These are phyloP conservation scores for Myochromella boudieri DNA, from an alignment of 768 basidiomycete genomes.

Conservation along the genomic window DNA sequence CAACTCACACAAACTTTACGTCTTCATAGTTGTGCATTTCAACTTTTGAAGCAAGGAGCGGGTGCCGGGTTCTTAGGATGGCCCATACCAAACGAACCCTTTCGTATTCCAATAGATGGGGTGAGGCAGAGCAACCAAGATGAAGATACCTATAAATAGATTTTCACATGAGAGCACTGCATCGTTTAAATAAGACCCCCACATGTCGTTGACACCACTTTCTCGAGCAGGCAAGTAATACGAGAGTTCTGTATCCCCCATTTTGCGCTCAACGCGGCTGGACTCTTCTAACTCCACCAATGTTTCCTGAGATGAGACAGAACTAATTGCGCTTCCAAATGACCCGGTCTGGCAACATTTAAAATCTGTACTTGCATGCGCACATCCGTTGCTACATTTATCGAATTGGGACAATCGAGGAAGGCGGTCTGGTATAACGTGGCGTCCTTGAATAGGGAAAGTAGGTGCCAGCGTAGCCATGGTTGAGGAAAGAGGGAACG, in stretches of 20 bases:
- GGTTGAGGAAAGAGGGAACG: background rate
- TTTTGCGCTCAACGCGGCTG: constrained; percentile 42
- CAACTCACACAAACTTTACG: constrained; percentile 63
- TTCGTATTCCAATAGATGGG: constrained; percentile 36
- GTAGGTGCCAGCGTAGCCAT: background rate
- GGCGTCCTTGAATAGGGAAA: background rate
- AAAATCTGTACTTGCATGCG: constrained; percentile 7
- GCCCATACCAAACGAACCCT: constrained; percentile 69
- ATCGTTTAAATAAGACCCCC: constrained; percentile 18
- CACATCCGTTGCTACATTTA: constrained; percentile 5
- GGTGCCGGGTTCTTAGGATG: constrained; percentile 67
- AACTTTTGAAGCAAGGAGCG: constrained; percentile 64
- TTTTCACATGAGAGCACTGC: background rate
- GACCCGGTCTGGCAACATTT: constrained; percentile 1
- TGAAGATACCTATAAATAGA: constrained; percentile 68
- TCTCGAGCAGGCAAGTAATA: constrained; percentile 82
- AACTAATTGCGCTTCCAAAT: background rate
- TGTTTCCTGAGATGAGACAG: constrained; percentile 19
- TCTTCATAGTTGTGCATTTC: constrained; percentile 63
- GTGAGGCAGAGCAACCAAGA: constrained; percentile 58
- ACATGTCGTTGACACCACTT: constrained; percentile 88
- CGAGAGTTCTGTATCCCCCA: constrained; percentile 77
- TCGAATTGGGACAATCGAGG: background rate
- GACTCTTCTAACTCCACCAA: constrained; percentile 11
- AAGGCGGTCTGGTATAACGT: background rate